Conservation (phyloP, 2,329 filamentous ascomycete species). For the Calonectria hongkongensis region DNA sequence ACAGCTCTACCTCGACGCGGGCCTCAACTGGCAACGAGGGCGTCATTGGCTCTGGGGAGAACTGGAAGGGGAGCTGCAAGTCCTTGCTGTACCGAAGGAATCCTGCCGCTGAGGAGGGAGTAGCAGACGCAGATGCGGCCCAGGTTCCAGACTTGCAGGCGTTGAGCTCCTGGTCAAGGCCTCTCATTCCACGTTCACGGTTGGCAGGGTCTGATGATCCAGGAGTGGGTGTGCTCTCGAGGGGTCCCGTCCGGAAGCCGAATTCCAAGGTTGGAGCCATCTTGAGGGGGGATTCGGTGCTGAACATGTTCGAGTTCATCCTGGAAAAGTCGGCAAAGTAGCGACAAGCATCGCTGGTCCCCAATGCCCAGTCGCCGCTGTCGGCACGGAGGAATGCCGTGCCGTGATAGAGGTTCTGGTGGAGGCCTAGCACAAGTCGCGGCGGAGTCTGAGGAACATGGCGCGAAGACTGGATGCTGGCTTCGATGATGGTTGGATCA, state of each 20-base stretch:
- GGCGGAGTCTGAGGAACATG: constrained; percentile 50
- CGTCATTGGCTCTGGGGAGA: constrained; percentile 40
- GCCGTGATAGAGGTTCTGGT: constrained; percentile 59
- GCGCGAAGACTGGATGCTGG: constrained; percentile 56
- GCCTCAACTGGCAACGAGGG: constrained; percentile 49
- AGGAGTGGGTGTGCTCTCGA: constrained; percentile 36
- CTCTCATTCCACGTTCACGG: constrained; percentile 60
- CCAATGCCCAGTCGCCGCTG: constrained; percentile 63
- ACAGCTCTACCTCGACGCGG: constrained; percentile 66
- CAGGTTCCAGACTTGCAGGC: constrained; percentile 60
- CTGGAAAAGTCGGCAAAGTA: constrained; percentile 59
- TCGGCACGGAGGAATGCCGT: constrained; percentile 63
- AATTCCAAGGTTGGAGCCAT: constrained; percentile 63
- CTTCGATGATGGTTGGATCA: constrained; percentile 61
- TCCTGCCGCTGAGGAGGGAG: constrained; percentile 55
- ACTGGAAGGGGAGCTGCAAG: constrained; percentile 55
- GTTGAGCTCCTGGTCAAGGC: constrained; percentile 58
- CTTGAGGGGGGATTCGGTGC: constrained; percentile 54
- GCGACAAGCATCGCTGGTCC: constrained; percentile 55
- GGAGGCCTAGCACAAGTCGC: constrained; percentile 58
- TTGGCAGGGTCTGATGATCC: constrained; percentile 43
- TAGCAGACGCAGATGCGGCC: constrained; percentile 62
- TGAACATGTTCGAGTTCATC: constrained; percentile 56
- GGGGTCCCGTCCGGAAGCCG: constrained; percentile 60
- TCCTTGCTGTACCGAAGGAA: constrained; percentile 60